Conservation (phyloP, 257 asterid species). For the Thymus mandschuricus region DNA sequence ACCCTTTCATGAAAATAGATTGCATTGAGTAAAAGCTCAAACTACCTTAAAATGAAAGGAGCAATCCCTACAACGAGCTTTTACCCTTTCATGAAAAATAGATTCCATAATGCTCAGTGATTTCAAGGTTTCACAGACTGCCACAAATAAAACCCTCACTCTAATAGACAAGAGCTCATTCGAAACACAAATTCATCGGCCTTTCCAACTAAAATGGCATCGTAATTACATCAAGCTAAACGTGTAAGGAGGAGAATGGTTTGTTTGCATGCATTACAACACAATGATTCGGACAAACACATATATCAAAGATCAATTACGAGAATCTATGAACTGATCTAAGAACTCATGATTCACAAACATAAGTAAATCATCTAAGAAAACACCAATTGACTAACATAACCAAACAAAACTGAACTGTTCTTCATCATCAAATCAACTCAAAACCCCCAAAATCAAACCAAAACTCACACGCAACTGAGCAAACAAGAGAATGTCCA, state of each 20-base stretch:
- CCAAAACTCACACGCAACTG: not conserved
- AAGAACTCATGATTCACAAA: conserved; percentile 2
- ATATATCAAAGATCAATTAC: not conserved
- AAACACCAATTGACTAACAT: conserved; percentile 15
- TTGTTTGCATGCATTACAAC: not conserved
- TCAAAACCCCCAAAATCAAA: not conserved
- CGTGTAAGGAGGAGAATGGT: not conserved
- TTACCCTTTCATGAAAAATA: not conserved
- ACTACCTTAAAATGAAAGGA: not conserved
- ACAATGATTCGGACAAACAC: not conserved
- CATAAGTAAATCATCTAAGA: not conserved
- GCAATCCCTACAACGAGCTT: not conserved
- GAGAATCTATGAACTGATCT: not conserved
- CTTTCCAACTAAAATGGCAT: conserved; percentile 6
- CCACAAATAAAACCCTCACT: not conserved
- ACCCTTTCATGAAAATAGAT: not conserved
- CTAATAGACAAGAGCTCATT: not conserved
- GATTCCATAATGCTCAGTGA: conserved; percentile 1
- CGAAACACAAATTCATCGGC: not conserved
- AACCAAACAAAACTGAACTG: conserved; percentile 1
- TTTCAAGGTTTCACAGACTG: not conserved
- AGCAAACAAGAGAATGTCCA: not conserved
- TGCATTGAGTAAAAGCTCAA: conserved; percentile 6
- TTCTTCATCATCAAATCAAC: not conserved
- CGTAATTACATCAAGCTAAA: conserved; percentile 16